Percentiles rank a stretch among this genome's conserved stretches.
phyloP scores from a whole-genome alignment of 768 basidiomycete genomes.

The Saitozyma podzolica region DNA sequence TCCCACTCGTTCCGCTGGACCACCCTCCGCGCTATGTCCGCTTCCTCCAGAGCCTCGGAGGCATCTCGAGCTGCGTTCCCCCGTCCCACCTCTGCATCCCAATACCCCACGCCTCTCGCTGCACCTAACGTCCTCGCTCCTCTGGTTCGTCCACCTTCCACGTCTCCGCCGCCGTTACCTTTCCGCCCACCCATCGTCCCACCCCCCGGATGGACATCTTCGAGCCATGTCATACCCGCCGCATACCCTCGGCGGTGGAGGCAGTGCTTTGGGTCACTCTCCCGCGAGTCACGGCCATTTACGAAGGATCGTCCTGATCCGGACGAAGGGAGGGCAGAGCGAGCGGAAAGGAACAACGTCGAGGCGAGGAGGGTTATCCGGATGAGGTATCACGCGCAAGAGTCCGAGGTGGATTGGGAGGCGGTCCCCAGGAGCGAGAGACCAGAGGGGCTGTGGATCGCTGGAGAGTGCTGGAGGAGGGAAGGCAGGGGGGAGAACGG shows the following conservation, averaged over 20 bases:
- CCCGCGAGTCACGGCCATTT: conserved; percentile 18
- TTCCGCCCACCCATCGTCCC: not conserved
- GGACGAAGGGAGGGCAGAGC: conserved; percentile 21
- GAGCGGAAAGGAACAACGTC: conserved; percentile 7
- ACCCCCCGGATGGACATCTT: conserved; percentile 11
- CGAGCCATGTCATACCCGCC: conserved; percentile 16
- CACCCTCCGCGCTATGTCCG: too few relatives aligned
- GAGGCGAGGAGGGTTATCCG: conserved; percentile 9
- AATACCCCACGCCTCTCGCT: not conserved
- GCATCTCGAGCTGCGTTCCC: too few relatives aligned
- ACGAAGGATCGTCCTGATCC: conserved; percentile 1
- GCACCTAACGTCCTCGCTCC: conserved; percentile 5
- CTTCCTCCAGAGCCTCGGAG: too few relatives aligned
- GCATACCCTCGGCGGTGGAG: conserved; percentile 22
- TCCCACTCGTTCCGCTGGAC: too few relatives aligned
- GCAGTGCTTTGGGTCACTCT: conserved; percentile 9
- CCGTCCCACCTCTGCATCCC: too few relatives aligned
- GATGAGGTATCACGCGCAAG: conserved; percentile 9
- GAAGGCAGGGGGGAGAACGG: conserved; percentile 15
- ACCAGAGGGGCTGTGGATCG: conserved; percentile 14
- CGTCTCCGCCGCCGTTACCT: conserved; percentile 10
- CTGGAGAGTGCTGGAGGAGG: conserved; percentile 24
- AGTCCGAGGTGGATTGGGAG: conserved; percentile 2
- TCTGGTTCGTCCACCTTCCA: conserved; percentile 2
- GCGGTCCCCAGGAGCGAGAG: not conserved